phyloP scores from a whole-genome alignment of 202 grass and related monocot species.

The Panicum hallii region DNA sequence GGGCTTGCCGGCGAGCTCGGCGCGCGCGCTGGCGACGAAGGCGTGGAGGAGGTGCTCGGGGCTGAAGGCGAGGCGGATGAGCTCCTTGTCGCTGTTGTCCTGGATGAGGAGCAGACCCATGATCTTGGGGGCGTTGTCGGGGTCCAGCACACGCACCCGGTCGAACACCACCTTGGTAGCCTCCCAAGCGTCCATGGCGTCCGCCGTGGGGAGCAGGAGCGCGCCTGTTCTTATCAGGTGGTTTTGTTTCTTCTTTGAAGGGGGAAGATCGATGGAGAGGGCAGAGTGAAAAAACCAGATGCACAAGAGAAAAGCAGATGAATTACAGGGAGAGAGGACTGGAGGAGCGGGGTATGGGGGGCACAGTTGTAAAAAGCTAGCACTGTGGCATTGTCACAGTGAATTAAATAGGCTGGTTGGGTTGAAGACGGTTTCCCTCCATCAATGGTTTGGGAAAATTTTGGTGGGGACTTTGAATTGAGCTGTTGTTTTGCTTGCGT shows the following conservation, averaged over 20 bases:
- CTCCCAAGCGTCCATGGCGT: conserved; percentile 78
- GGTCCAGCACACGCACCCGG: conserved; percentile 67
- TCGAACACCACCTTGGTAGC: conserved; percentile 85
- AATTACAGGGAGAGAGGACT: neutral
- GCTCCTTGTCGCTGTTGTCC: conserved; percentile 72
- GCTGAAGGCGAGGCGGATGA: conserved; percentile 85
- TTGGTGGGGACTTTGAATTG: conserved; percentile 10
- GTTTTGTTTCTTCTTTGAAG: neutral
- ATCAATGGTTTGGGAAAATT: neutral
- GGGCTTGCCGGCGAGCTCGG: conserved; percentile 43
- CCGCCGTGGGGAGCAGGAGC: neutral
- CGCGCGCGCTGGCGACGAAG: conserved; percentile 52
- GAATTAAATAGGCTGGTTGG: conserved; percentile 15
- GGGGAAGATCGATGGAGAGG: neutral
- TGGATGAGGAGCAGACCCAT: conserved; percentile 67
- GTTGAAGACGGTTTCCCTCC: neutral
- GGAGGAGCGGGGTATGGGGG: neutral
- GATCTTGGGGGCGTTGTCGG: conserved; percentile 71
- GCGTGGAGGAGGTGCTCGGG: conserved; percentile 75
- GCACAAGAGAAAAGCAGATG: neutral
- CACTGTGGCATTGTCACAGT: neutral
- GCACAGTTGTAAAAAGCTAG: conserved; percentile 2
- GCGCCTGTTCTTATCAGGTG: too few species aligned
- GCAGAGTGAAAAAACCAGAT: too few species aligned
- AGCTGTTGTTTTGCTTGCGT: neutral